These are phyloP conservation scores for Pseudocercospora pini-densiflorae DNA, from an alignment of 2,329 filamentous ascomycete genomes.

Conservation along the genomic window DNA sequence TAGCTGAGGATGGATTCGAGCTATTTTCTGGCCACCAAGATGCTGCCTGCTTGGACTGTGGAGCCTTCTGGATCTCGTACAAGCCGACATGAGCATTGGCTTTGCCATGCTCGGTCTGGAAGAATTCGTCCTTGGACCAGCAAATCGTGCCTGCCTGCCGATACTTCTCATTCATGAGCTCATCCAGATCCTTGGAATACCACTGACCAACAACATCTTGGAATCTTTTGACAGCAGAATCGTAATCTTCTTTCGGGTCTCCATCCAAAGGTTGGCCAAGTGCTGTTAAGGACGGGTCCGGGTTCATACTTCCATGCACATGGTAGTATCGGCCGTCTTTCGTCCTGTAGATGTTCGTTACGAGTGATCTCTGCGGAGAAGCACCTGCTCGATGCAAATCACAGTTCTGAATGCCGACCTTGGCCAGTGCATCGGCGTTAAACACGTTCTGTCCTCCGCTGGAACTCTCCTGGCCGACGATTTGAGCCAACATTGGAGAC, in stretches of 20 bases:
- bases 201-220: constrained; percentile 48
- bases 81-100: constrained; percentile 29
- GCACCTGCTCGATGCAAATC: constrained; percentile 22
- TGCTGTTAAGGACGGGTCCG: constrained; percentile 46
- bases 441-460: not conserved
- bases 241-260: constrained; percentile 42
- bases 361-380: constrained; percentile 24
- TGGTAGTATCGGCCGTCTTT: constrained; percentile 54
- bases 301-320: constrained; percentile 54
- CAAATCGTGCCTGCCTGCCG: constrained; percentile 50
- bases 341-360: constrained; percentile 55
- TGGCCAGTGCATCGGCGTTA: constrained; percentile 3
- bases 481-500: constrained; percentile 24
- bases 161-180: constrained; percentile 46
- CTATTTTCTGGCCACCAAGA: constrained; percentile 32
- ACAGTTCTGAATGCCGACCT: constrained; percentile 23
- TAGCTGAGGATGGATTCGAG: constrained; percentile 36
- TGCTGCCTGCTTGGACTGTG: constrained; percentile 26
- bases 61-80: constrained; percentile 25
- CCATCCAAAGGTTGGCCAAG: constrained; percentile 39
- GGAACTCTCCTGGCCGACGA: not conserved
- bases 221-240: constrained; percentile 46
- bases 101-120: constrained; percentile 41
- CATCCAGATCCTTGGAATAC: constrained; percentile 45
- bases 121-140: constrained; percentile 48